These are phyloP conservation scores for Vaccinium darrowii DNA, from an alignment of 148 eudicot species.

Conservation along the genomic window DNA sequence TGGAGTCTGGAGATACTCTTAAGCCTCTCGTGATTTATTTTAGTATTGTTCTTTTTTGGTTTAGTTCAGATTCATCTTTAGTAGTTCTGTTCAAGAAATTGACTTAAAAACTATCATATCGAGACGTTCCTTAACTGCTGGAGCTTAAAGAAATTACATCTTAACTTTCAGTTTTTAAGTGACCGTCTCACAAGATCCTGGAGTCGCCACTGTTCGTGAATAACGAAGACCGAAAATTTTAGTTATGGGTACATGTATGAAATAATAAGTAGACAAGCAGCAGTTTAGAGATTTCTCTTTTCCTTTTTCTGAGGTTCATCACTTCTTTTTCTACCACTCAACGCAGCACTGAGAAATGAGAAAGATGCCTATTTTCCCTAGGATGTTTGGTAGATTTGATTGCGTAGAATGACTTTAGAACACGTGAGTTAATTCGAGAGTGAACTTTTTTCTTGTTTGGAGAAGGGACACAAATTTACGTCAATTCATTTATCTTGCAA, in stretches of 20 bases:
- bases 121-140: no score
- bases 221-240: not conserved
- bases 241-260: not conserved
- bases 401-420: not conserved
- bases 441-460: not conserved
- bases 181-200: no score
- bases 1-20: no score
- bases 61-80: no score
- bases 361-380: constrained; percentile 5
- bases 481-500: not conserved
- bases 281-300: not conserved
- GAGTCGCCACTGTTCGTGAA: no score
- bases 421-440: not conserved
- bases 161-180: no score
- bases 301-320: not conserved
- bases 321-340: not conserved
- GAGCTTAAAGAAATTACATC: no score
- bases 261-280: not conserved
- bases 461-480: not conserved
- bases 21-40: no score
- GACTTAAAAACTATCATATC: no score
- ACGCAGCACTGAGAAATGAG: not conserved
- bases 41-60: no score
- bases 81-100: no score
- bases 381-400: not conserved